Evolutionary conservation across 2,329 filamentous ascomycete genomes (phyloP), one percentile per base, ranked within the genome.

Genomic region (Fusarium fracticaudum): DNA sequence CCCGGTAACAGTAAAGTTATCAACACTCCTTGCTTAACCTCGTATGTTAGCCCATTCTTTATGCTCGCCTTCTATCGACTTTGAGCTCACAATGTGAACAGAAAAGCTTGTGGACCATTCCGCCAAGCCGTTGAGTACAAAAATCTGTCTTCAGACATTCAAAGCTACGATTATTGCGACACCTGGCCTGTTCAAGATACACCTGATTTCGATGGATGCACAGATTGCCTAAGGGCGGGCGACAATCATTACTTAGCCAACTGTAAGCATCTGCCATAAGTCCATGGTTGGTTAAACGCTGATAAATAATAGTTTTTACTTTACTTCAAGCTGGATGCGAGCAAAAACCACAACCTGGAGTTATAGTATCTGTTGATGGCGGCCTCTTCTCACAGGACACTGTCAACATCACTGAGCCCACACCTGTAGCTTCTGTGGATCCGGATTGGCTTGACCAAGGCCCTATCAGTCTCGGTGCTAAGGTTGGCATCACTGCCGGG

Each of bases 141-240:
- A 22, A 87, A 89, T 60, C 79, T 91, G 14, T 85, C 87, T 1
- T 79, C 84, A 4, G 80, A 83, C 18, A 80, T 81, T 33, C 83
- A 82, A 2, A 77, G 83, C 14, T 91, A 87, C 69, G 87, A 86
- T 33, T 92, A 89, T 76, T 92, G 90, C 77, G 79, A 84, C n/a
- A 33, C 72, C 0, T 90, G 89, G 87, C 81, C 83, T 5, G 76
- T 82, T 2, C 74, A 75, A 12, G 80, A 85, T 10, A 74, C 84
- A 0, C 24, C 78, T 2, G 84, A 87, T 58, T 78, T 82, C 26
- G 20, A 67, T 1, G 79, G 77, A 41, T 91, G 90, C 74, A 81
- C 79, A 2, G 74, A 81, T 1, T 92, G 90, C 73, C 80, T 91
- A 9, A 65, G 74, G 5, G 78, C 81, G 4, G 79, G 78, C 2